phyloP scores from a whole-genome alignment of 495 filamentous ascomycete genomes.

The Aspergillus homomorphus region DNA sequence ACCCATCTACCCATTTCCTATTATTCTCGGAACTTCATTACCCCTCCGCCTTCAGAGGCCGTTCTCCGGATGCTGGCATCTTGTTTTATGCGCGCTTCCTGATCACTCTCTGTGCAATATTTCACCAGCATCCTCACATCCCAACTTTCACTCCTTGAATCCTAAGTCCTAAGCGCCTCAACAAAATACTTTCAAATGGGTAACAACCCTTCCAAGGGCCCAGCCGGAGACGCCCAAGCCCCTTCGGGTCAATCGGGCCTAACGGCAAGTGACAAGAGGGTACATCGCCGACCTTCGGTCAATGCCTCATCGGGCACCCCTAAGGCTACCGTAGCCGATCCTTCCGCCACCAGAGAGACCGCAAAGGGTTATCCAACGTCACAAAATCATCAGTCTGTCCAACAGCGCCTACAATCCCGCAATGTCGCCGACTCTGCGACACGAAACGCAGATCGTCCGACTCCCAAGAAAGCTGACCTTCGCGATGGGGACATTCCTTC shows the following conservation, averaged over 20 bases:
- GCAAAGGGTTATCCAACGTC: slow-evolving; percentile 40
- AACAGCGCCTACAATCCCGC: slow-evolving; percentile 42
- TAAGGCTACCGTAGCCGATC: slow-evolving; percentile 42
- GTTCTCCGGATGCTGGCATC: slow-evolving; percentile 25
- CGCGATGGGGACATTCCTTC: slow-evolving; percentile 25
- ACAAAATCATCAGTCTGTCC: slow-evolving; percentile 33
- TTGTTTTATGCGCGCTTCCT: slow-evolving; percentile 5
- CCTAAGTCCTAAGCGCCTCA: slow-evolving; percentile 7
- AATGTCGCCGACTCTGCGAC: slow-evolving; percentile 28
- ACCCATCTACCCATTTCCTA: slow-evolving; percentile 3
- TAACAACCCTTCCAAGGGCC: slow-evolving; percentile 50
- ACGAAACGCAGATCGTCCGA: slow-evolving; percentile 22
- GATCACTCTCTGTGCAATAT: neutral
- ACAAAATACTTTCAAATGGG: slow-evolving; percentile 41
- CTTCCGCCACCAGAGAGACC: slow-evolving; percentile 41
- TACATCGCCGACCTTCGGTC: slow-evolving; percentile 39
- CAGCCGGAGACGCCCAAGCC: slow-evolving; percentile 34
- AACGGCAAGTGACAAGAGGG: slow-evolving; percentile 33
- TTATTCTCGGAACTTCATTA: slow-evolving; percentile 1
- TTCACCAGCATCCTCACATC: neutral
- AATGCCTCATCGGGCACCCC: slow-evolving; percentile 35
- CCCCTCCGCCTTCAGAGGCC: slow-evolving; percentile 15
- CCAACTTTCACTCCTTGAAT: slow-evolving; percentile 8
- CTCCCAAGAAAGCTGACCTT: slow-evolving; percentile 25
- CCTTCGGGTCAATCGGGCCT: slow-evolving; percentile 23